Evolutionary conservation across 208 protist species (phyloP).

Genomic region (Phytomonas sp.): DNA sequence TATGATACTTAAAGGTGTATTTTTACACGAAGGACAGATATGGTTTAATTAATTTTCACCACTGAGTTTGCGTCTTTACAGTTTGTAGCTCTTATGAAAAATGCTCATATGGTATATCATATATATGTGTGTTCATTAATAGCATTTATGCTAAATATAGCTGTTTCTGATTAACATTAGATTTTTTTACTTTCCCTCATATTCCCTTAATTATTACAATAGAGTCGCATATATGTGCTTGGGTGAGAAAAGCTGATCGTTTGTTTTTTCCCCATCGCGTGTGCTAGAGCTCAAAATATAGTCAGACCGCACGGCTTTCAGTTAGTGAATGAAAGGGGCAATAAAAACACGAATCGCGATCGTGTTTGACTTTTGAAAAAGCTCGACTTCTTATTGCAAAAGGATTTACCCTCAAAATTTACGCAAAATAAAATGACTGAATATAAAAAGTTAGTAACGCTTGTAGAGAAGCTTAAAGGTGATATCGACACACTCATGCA

Average conservation of each 20-base stretch:
- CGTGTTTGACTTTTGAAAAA: neutral
- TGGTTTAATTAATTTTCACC: neutral
- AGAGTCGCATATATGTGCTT: neutral
- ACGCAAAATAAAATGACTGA: conserved; percentile 36
- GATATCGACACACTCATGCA: conserved; percentile 17
- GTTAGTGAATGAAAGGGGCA: neutral
- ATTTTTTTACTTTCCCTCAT: conserved; percentile 2
- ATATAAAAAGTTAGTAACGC: conserved; percentile 50
- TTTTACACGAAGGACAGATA: neutral
- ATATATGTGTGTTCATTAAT: neutral
- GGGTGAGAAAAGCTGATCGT: neutral
- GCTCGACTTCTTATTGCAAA: neutral
- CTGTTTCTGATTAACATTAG: neutral
- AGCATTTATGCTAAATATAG: neutral
- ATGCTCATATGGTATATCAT: neutral
- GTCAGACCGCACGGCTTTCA: neutral
- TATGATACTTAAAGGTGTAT: neutral
- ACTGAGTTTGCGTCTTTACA: neutral
- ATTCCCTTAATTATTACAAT: conserved; percentile 1
- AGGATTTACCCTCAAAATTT: neutral
- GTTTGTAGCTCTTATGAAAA: neutral
- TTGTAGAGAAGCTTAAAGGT: conserved; percentile 23
- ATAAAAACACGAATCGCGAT: neutral
- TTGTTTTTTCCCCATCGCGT: neutral
- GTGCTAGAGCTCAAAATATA: neutral